Evolutionary conservation across 2,329 filamentous ascomycete genomes (phyloP).

Genomic region (Mollisiaceae sp.): DNA sequence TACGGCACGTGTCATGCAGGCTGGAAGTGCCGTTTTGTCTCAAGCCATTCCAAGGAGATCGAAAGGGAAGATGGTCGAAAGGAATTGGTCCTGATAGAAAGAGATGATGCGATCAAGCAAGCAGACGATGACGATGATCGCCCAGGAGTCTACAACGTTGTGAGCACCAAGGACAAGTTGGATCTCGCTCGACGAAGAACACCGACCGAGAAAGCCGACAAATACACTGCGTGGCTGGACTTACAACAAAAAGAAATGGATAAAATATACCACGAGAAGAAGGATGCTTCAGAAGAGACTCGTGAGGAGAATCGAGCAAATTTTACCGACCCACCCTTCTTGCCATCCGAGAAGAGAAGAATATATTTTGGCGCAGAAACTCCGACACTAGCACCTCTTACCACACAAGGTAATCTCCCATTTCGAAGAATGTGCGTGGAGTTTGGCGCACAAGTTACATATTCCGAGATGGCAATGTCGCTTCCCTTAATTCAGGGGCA

Average conservation of each 20-base stretch:
- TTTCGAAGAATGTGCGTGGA: constrained; percentile 90
- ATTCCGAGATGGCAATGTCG: constrained; percentile 98
- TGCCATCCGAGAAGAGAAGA: constrained; percentile 89
- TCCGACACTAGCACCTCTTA: constrained; percentile 89
- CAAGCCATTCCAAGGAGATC: constrained; percentile 83
- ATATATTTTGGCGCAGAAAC: constrained; percentile 96
- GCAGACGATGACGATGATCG: constrained; percentile 51
- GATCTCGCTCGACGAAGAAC: constrained; percentile 75
- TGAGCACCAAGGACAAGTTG: constrained; percentile 72
- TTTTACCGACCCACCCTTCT: constrained; percentile 85
- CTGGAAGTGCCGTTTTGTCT: constrained; percentile 93
- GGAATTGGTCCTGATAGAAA: constrained; percentile 74
- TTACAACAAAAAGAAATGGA: constrained; percentile 59
- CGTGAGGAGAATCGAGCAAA: constrained; percentile 75
- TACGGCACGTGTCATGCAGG: constrained; percentile 80
- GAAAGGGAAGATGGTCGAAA: constrained; percentile 79
- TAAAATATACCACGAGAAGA: constrained; percentile 53
- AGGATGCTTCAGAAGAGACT: constrained; percentile 46
- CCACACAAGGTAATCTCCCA: constrained; percentile 94
- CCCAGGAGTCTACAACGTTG: constrained; percentile 75
- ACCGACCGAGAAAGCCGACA: constrained; percentile 73
- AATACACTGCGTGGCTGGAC: constrained; percentile 79
- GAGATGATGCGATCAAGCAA: constrained; percentile 36
- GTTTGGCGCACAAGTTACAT: constrained; percentile 89
- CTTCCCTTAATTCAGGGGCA: constrained; percentile 87